Conservation (phyloP, 768 basidiomycete species). For the Pisolithus marmoratus region DNA sequence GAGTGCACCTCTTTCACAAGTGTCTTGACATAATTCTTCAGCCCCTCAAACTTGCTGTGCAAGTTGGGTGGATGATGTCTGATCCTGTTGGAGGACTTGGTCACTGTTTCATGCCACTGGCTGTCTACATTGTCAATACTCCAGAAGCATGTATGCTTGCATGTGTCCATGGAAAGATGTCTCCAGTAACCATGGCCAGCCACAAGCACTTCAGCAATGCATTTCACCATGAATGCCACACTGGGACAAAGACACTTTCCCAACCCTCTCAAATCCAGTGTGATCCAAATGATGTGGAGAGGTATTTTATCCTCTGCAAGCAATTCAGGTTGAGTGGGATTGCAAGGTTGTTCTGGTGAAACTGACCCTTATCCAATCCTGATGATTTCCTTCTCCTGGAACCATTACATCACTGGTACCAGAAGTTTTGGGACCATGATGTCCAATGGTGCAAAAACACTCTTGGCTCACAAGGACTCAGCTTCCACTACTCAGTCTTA, state of each 20-base stretch:
- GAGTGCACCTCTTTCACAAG: too few relatives aligned
- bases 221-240: constrained; percentile 21
- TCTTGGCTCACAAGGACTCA: constrained; percentile 18
- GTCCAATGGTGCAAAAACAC: constrained; percentile 32
- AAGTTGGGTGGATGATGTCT: constrained; percentile 11
- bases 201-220: constrained; percentile 28
- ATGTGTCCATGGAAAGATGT: constrained; percentile 27
- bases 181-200: constrained; percentile 25
- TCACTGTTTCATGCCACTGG: constrained; percentile 24
- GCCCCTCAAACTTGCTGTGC: constrained; percentile 12
- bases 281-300: neutral
- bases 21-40: too few relatives aligned
- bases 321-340: constrained; percentile 6
- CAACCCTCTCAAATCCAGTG: constrained; percentile 7
- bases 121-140: constrained; percentile 26
- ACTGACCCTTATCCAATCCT: constrained; percentile 31
- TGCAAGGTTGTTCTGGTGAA: constrained; percentile 28
- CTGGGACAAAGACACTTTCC: constrained; percentile 14
- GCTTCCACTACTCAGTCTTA: constrained; percentile 5
- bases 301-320: neutral
- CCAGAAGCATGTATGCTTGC: constrained; percentile 26
- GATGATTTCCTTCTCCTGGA: constrained; percentile 30
- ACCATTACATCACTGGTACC: constrained; percentile 35
- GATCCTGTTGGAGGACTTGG: constrained; percentile 18
- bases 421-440: constrained; percentile 35